Base-by-base conservation (phyloP, 768 basidiomycete species). In the Inosperma sp. region DNA sequence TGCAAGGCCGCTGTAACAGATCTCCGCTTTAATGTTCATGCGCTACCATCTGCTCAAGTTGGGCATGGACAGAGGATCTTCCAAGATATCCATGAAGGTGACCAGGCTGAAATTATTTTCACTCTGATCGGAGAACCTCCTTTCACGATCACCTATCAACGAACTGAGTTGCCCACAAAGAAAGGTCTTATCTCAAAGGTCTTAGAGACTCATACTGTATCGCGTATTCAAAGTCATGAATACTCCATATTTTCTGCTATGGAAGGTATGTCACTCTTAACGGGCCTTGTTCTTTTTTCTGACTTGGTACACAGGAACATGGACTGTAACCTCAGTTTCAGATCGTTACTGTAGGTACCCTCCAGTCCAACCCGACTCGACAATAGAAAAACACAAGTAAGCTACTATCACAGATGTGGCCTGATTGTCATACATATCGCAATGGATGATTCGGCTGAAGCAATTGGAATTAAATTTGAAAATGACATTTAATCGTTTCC, bases 131-230 rank as follows among this genome's bases (percentile, higher is more conserved):
- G 96, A 37, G 87, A 90, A 63, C 87, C 96, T 14, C 96, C 96
- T 0, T 99, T 97, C 71, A 86, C 93, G 1, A 97, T 99, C 69
- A 93, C 93, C 0, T 94, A 94, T 68, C 89, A 93, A 65, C 81
- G 91, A 40, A 78, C 89, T 2, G 90, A 91, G 66, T 76, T 82
- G 16, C 77, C 74, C 43, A 65, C 72, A 3, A 82, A 78, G 69
- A 88, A 87, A 63, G 84, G 85, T 25, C 83, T 79, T 57, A 73
- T 80, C 34, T 82, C 82, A 45, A 88, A 86, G 62, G 82, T 93
- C n/a, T 75, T 94, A 6, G 92, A 94, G 68, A 90, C 90, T 14
- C 92, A 94, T 61, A 94, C 92, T 0, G 89, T 93, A 16, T 88
- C 89, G 13, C 84, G 86, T 2, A 76, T 92, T 3, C 80, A 74